Evolutionary conservation across 257 asterid genomes (phyloP).

Genomic region (Solanum gandarillasii): DNA sequence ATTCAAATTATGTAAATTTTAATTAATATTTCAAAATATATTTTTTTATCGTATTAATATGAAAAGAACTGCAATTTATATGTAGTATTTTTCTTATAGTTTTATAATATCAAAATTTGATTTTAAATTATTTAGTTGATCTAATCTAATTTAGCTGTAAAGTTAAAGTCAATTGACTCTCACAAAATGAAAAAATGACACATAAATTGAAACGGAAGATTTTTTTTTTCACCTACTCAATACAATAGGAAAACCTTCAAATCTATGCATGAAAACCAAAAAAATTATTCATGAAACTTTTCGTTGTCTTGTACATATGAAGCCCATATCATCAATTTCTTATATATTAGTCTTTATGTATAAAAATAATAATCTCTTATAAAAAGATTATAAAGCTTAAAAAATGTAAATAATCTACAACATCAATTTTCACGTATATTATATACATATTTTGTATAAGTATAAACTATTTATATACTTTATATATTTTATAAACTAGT

Average conservation of each 20-base stretch:
- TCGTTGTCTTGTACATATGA: not conserved
- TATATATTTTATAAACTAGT: not conserved
- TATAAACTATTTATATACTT: no score
- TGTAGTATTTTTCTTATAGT: rapidly evolving
- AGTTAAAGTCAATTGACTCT: not conserved
- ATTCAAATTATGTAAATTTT: not conserved
- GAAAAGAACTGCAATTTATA: not conserved
- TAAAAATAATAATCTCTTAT: no score
- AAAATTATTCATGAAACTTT: not conserved
- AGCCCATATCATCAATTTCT: not conserved
- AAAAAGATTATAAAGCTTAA: no score
- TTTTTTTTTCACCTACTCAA: not conserved
- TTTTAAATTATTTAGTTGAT: not conserved
- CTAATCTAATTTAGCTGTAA: not conserved
- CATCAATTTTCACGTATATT: no score
- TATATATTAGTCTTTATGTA: not conserved
- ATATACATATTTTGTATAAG: not conserved
- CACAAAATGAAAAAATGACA: not conserved
- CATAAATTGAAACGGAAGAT: rapidly evolving
- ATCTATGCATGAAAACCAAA: not conserved
- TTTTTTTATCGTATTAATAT: not conserved
- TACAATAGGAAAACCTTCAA: not conserved
- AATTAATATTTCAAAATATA: not conserved
- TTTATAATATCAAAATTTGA: not conserved
- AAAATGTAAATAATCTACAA: no score